phyloP scores from a whole-genome alignment of 106 monocot species.

The Allium sativum region DNA sequence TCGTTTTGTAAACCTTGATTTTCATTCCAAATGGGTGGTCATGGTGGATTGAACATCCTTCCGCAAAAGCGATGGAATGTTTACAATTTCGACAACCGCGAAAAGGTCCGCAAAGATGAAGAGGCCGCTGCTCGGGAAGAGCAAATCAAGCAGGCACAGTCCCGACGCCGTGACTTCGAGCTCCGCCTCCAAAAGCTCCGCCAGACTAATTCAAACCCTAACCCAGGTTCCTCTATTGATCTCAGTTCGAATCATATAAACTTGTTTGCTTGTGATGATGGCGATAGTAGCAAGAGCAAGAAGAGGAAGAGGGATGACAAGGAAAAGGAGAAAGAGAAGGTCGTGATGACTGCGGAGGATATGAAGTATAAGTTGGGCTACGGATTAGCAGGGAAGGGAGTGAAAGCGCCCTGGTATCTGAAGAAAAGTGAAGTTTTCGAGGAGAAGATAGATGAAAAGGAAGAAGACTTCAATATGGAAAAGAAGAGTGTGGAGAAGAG shows the following conservation, averaged over 20 bases:
- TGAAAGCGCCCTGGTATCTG: conserved; percentile 84
- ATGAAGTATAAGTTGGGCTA: conserved; percentile 88
- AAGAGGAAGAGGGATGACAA: conserved; percentile 12
- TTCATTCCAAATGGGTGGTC: conserved; percentile 99
- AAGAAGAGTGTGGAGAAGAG: conserved; percentile 27
- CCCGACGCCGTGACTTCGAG: conserved; percentile 63
- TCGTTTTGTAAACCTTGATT: too few species aligned
- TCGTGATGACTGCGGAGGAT: conserved; percentile 55
- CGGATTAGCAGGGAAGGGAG: conserved; percentile 79
- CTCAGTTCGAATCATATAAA: conserved; percentile 58
- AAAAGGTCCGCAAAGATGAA: conserved; percentile 91
- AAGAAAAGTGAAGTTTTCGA: conserved; percentile 7
- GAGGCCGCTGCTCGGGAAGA: conserved; percentile 84
- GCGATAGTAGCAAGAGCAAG: background rate
- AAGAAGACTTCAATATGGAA: background rate
- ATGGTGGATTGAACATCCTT: conserved; percentile 87
- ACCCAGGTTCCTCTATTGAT: conserved; percentile 9
- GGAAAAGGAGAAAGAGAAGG: conserved; percentile 27
- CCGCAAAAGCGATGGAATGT: conserved; percentile 99
- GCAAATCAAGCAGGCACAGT: conserved; percentile 64
- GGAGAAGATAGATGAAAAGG: conserved; percentile 4
- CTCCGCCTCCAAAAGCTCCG: conserved; percentile 71
- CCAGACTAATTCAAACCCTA: conserved; percentile 23
- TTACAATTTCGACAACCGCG: conserved; percentile 92
- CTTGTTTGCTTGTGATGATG: conserved; percentile 38